Base-by-base conservation (phyloP, 139 green algal genomes). In the Diplosphaera chodatii region DNA sequence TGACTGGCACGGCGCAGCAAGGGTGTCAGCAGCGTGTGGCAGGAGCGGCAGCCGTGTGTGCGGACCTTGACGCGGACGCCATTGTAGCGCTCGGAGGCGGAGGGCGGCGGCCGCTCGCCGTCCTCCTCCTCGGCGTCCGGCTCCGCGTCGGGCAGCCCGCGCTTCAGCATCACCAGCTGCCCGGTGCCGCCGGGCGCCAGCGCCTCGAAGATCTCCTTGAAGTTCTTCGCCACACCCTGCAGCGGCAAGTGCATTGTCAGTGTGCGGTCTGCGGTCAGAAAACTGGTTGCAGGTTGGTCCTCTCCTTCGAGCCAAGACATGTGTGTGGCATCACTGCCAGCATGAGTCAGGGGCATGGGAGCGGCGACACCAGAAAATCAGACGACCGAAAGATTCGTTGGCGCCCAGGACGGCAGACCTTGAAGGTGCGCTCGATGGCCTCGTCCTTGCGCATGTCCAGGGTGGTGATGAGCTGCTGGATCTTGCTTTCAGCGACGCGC, bases 391-490 rank as follows among this genome's bases (percentile, higher is more conserved):
- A n/a, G n/a, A n/a, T n/a, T n/a, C n/a, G n/a, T n/a, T n/a, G 37
- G 37, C 37, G 37, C 8, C 37, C 6, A 10, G 37, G 10, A 10
- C 4, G 41, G 32, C 72, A 6, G 41, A 66, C 85, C 81, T 96
- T 98, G 88, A 99, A 99, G 28, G 95, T 99, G 68, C 91, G 86
- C 86, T 98, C 91, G 32, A 99, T 93, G 30, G 90, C 86, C 82
- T 98, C 92, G 72, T 99, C 91, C 84, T 99, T 99, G 69, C 92
- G 91, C 78, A 89, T 77, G 81, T 99, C 95, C 67, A 99, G 87
- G 23, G 82, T 83, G 0, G 72, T 40, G 55, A 99, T 95, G 18
- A 96, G 86, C 75, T 96, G 84, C 40, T 76, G 71, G 70, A 96
- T 94, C 79, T 95, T 95, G 34, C 37, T 80, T 56, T 85, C 78